Base-by-base conservation (phyloP, 306 rosid genomes). In the Alnus rubra region DNA sequence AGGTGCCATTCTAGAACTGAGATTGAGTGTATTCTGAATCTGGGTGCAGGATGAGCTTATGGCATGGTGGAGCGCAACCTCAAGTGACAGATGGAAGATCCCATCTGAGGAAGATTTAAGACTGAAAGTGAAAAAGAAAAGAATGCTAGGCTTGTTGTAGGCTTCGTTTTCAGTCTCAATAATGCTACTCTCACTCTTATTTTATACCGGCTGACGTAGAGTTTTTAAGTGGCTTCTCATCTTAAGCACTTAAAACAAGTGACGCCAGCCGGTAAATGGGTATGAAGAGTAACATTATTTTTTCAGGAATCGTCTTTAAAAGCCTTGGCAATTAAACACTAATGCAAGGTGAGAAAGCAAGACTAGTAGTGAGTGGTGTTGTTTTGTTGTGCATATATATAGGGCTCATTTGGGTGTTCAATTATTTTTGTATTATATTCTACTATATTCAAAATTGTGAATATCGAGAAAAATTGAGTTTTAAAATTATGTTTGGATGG, bases 11-110 rank as follows among this genome's bases (percentile, higher is more conserved):
- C 67, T 30, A 30, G 37, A 9, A 60, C 2, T 30, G 67, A 12
- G 35, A 30, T 60, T 60, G 15, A 30, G 35, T 9, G 4, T 60
- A 60, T 60, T 60, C 67, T 60, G 67, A 60, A 60, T 60, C 39
- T 28, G 60, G 37, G 37, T 74, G 85, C 91, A 95, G 99, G 98
- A 95, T 74, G 98, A 95, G 88, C 89, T 95, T 80, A 84, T 79
- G 88, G 94, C 92, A 69, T 95, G 99, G 98, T 93, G 94, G 99
- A 79, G 78, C 45, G 79, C 85, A 60, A 77, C 79, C 82, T 70
- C 91, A 56, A 86, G 76, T 79, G 82, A 83, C 39, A 80, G 86
- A 53, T 76, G 74, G 80, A 83, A 69, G 79, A 69, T 85, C 84
- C 91, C 93, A 10, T 81, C 90, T 18, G 89, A 84, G 81, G 90